Evolutionary conservation across 345 rosid genomes (phyloP), one percentile per base, ranked within the genome.

Genomic region (Erodium maritimum): DNA sequence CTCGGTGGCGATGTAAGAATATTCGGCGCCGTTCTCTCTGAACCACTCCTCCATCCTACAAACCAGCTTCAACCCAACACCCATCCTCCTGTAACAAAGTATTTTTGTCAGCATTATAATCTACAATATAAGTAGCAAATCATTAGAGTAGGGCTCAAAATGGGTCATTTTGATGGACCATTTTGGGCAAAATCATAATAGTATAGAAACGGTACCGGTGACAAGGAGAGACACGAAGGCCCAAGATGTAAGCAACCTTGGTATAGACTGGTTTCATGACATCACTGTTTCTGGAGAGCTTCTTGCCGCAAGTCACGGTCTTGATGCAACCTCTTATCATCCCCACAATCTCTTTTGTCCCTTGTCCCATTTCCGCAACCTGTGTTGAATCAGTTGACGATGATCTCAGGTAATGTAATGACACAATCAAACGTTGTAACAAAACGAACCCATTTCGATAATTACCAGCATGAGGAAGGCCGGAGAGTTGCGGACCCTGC

Each of bases 401-500:
- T 5, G 9, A 29, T 29, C 4, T 1, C 37, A 29, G 9, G 5
- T 3, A 29, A 29, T 3, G 37, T 29, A 5, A 11, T 0, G 9
- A 29, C 37, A 29, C 5, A 29, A 1, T 11, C 0, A 29, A 29
- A 6, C 37, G 8, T 5, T 29, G 5, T 29, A 11, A 5, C 37
- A 29, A 29, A 29, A 29, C 37, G 37, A 29, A 7, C 7, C 33
- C n/a, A n/a, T 25, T 25, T 25, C 33, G 33, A 29, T 29, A 29
- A 29, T 29, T 75, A 89, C 99, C 95, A 94, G 82, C 96, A 94
- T 94, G 80, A 82, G 91, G 63, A 85, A 94, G 69, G 90, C 85
- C 54, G 97, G 96, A 60, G 91, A 94, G 61, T 90, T 81, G 79
- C 97, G 97, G 88, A 90, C 88, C 80, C 99, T 78, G 90, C 95